phyloP scores from a whole-genome alignment of 2,329 filamentous ascomycete species.

The Dactylella cylindrospora region DNA sequence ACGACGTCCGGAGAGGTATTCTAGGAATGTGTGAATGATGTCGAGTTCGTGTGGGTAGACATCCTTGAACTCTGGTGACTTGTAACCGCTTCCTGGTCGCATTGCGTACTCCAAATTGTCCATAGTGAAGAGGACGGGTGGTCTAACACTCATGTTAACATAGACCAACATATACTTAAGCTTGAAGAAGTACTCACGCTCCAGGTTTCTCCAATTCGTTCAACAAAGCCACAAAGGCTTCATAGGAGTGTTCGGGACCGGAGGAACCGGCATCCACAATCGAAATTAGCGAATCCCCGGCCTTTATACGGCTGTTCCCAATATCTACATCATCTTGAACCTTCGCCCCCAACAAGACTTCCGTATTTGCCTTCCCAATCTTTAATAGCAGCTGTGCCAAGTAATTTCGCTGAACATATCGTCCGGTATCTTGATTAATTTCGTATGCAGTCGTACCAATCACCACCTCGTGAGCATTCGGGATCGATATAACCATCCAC shows the following conservation, averaged over 20 bases:
- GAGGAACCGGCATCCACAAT: conserved; percentile 42
- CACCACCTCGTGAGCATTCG: conserved; percentile 82
- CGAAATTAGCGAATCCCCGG: conserved; percentile 21
- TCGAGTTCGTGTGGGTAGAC: conserved; percentile 86
- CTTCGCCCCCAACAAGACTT: conserved; percentile 52
- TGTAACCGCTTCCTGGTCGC: conserved; percentile 70
- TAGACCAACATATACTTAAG: conserved; percentile 55
- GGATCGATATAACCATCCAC: conserved; percentile 86
- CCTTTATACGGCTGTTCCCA: conserved; percentile 22
- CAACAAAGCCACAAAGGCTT: conserved; percentile 46
- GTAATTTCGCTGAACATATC: conserved; percentile 79
- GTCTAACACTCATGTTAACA: conserved; percentile 57
- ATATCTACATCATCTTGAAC: conserved; percentile 4
- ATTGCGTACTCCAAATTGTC: conserved; percentile 83
- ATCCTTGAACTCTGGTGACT: conserved; percentile 66
- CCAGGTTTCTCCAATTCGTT: conserved; percentile 44
- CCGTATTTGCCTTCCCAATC: conserved; percentile 71
- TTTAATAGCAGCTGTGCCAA: conserved; percentile 71
- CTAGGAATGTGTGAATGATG: conserved; percentile 72
- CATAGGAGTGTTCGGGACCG: conserved; percentile 44
- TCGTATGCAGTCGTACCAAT: conserved; percentile 77
- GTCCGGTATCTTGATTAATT: conserved; percentile 62
- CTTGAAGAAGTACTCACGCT: conserved; percentile 30
- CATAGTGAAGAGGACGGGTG: conserved; percentile 70
- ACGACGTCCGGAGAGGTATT: conserved; percentile 65